These are phyloP conservation scores for Aspergillus candidus DNA, from an alignment of 2,329 filamentous ascomycete genomes.

Conservation along the genomic window DNA sequence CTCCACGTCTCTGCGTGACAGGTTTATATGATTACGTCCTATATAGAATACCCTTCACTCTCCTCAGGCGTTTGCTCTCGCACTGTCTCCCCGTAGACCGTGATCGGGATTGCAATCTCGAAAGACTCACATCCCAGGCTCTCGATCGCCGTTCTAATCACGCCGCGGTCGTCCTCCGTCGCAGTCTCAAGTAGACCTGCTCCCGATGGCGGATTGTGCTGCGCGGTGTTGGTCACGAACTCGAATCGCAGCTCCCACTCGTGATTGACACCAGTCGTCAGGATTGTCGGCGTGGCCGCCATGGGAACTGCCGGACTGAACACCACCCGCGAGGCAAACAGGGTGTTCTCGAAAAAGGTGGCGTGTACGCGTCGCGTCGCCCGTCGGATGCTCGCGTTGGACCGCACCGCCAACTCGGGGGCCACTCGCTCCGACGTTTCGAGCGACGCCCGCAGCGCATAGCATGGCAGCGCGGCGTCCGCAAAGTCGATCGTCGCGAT, in stretches of 20 bases:
- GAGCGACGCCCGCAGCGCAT: conserved; percentile 74
- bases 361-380: conserved; percentile 79
- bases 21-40: conserved; percentile 2
- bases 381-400: conserved; percentile 75
- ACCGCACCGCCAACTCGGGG: conserved; percentile 71
- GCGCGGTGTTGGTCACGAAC: conserved; percentile 70
- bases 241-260: conserved; percentile 88
- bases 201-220: conserved; percentile 34
- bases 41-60: conserved; percentile 37
- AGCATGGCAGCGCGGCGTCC: conserved; percentile 70
- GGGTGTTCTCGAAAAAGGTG: conserved; percentile 69
- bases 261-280: conserved; percentile 79
- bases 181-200: conserved; percentile 68
- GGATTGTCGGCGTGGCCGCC: conserved; percentile 79
- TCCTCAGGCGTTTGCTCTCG: conserved; percentile 38
- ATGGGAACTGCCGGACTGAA: conserved; percentile 81
- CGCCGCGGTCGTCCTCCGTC: conserved; percentile 70
- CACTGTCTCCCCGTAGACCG: conserved; percentile 62
- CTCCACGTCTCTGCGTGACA: too few relatives aligned
- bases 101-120: conserved; percentile 77
- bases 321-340: conserved; percentile 71
- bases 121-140: conserved; percentile 80
- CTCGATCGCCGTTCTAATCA: conserved; percentile 71
- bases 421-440: conserved; percentile 85
- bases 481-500: conserved; percentile 80